Base-by-base conservation (phyloP, 352 stramenopile species). In the Pelagophyceae sp. region DNA sequence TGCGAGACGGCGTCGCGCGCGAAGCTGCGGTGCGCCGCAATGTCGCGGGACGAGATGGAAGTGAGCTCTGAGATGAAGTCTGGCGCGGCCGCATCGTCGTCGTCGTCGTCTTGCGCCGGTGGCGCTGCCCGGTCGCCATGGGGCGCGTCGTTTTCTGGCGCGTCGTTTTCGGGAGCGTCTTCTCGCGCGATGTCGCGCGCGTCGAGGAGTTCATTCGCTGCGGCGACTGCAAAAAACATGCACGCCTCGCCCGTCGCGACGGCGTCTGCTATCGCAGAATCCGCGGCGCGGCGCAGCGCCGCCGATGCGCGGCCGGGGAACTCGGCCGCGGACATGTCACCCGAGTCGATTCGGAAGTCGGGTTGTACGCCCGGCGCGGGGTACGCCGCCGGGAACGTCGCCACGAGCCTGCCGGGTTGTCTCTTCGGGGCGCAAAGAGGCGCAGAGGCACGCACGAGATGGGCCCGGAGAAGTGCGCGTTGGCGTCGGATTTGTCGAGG, bases 181-280 rank as follows among this genome's bases (percentile, higher is more conserved):
- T 31, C 67, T 20, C 50, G 0, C 25, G 33, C 37, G 72, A 78
- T 40, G 79, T 71, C 38, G 72, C 54, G 15, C 69, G 0, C 45
- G 70, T 32, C 83, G 45, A 90, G 85, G 77, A 85, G 89, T 23
- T 89, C 85, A 75, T 82, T 81, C n/a, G 80, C 84, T 15, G 81
- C 84, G 77, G 88, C 85, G 19, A 90, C 51, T 38, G 82, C 80
- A 19, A 78, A 78, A 71, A 90, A 83, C 0, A 88, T 83, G 71
- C 80, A 88, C 6, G 85, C 83, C 81, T 87, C 87, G 25, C 85
- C 86, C 25, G 79, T 20, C 76, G 87, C 67, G 15, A 58, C 86
- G 25, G 83, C 86, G n/a, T 78, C 27, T 72, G 87, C 38, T 11
- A 51, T 6, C 35, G 35, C 86, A 19, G 77, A 71, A 63, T 72